Conservation (phyloP, 768 basidiomycete genomes). For the Tephrocybe sp. region DNA sequence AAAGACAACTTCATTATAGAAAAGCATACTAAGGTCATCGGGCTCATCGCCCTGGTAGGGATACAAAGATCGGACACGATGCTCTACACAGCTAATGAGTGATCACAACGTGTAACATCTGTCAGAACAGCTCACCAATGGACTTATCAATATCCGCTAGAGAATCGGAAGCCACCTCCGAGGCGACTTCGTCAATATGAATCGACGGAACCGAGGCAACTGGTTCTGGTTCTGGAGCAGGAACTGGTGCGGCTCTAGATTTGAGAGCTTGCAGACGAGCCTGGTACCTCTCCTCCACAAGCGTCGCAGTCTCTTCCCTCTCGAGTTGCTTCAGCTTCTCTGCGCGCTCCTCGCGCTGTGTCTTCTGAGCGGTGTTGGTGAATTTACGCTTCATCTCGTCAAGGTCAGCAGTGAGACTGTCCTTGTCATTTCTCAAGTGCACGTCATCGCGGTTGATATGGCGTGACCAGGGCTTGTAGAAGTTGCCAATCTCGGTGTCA, state of each 20-base stretch:
- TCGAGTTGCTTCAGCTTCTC: conserved; percentile 70
- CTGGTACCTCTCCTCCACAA: conserved; percentile 38
- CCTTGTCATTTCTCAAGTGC: conserved; percentile 69
- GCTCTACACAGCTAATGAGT: conserved; percentile 41
- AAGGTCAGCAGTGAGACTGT: conserved; percentile 64
- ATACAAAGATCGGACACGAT: conserved; percentile 80
- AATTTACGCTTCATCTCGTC: conserved; percentile 86
- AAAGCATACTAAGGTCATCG: conserved; percentile 80
- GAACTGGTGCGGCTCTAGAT: conserved; percentile 24
- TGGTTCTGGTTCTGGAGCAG: too few species aligned
- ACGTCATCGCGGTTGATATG: conserved; percentile 87
- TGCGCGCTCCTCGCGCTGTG: conserved; percentile 74
- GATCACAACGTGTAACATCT: neutral
- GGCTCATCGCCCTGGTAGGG: conserved; percentile 81
- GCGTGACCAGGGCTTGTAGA: conserved; percentile 79
- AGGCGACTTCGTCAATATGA: conserved; percentile 47
- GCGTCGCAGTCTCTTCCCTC: conserved; percentile 44
- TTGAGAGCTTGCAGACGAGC: conserved; percentile 40
- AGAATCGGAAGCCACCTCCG: conserved; percentile 44
- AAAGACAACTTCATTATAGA: neutral
- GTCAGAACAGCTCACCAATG: conserved; percentile 43
- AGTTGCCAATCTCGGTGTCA: conserved; percentile 55
- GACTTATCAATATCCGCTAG: conserved; percentile 75
- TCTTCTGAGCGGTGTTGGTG: conserved; percentile 73
- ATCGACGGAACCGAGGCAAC: conserved; percentile 53